phyloP scores from a whole-genome alignment of 2,329 filamentous ascomycete species.

The Aureobasidium pullulans region DNA sequence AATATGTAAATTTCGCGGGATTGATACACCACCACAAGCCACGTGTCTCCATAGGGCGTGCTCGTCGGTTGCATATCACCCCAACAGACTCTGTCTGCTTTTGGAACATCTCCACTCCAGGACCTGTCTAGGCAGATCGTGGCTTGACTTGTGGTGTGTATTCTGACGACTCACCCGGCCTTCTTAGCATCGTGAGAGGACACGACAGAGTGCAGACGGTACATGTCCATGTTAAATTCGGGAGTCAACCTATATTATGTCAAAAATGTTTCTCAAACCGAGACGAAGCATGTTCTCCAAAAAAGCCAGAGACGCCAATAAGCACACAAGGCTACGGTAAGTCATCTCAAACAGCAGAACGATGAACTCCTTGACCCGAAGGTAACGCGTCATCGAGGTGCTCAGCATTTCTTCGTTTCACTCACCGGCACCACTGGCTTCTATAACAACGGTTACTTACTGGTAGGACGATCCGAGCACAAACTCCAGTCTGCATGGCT shows the following conservation, averaged over 20 bases:
- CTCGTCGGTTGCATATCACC: too few species aligned
- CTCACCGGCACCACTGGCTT: neutral
- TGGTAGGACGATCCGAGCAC: constrained; percentile 61
- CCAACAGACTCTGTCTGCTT: too few species aligned
- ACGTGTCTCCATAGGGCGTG: too few species aligned
- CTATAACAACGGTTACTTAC: constrained; percentile 19
- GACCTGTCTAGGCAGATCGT: too few species aligned
- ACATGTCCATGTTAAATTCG: constrained; percentile 81
- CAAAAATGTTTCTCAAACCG: neutral
- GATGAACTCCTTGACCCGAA: too few species aligned
- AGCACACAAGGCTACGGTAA: too few species aligned
- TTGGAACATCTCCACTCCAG: too few species aligned
- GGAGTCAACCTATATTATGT: constrained; percentile 36
- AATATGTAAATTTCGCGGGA: too few species aligned
- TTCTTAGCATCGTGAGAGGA: constrained; percentile 79
- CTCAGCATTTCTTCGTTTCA: neutral
- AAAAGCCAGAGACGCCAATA: neutral
- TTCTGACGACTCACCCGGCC: constrained; percentile 43
- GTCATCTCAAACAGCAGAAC: too few species aligned
- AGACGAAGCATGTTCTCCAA: neutral
- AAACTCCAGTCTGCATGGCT: constrained; percentile 57
- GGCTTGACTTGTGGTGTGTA: too few species aligned
- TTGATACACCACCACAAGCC: too few species aligned
- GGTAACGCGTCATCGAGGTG: too few species aligned
- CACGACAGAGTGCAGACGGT: constrained; percentile 62